Conservation (phyloP, 2,329 filamentous ascomycete genomes). For the Penicillium sp. region DNA sequence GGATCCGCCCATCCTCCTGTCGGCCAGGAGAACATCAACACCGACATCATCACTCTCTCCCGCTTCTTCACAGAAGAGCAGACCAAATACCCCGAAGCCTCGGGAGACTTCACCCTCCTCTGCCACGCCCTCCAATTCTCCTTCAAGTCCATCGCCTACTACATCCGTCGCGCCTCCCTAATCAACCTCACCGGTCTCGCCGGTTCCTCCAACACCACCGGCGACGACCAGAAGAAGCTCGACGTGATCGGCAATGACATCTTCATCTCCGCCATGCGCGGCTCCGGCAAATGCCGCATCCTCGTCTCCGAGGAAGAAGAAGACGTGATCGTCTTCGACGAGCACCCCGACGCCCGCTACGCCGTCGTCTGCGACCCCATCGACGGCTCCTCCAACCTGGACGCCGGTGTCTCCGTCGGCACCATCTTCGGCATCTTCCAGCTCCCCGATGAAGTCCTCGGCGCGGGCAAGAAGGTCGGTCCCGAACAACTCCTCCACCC, state of each 20-base stretch:
- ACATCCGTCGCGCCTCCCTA: slow-evolving; percentile 92
- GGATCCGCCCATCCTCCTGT: slow-evolving; percentile 58
- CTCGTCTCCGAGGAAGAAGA: slow-evolving; percentile 99
- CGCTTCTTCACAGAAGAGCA: slow-evolving; percentile 97
- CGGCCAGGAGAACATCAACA: slow-evolving; percentile 82
- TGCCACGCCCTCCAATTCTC: slow-evolving; percentile 99
- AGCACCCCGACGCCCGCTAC: slow-evolving; percentile 77
- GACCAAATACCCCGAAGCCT: slow-evolving; percentile 88
- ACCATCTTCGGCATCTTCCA: slow-evolving; percentile 97
- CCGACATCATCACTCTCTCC: slow-evolving; percentile 92
- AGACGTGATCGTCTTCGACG: slow-evolving; percentile 82
- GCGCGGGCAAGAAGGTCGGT: slow-evolving; percentile 62
- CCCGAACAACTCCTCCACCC: slow-evolving; percentile 81
- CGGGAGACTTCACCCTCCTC: slow-evolving; percentile 97
- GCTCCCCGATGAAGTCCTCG: slow-evolving; percentile 69
- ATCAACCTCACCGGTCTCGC: slow-evolving; percentile 96
- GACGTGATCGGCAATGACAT: slow-evolving; percentile 99
- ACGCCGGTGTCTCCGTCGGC: slow-evolving; percentile 95
- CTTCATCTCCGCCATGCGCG: slow-evolving; percentile 94
- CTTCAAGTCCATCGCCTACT: slow-evolving; percentile 99
- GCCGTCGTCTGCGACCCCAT: slow-evolving; percentile 98
- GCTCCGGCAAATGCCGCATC: slow-evolving; percentile 85
- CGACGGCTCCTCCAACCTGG: slow-evolving; percentile 95
- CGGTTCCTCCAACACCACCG: slow-evolving; percentile 91
- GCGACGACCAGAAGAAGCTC: slow-evolving; percentile 99